phyloP scores from a whole-genome alignment of 208 protist genomes.

The Leishmania lainsoni region DNA sequence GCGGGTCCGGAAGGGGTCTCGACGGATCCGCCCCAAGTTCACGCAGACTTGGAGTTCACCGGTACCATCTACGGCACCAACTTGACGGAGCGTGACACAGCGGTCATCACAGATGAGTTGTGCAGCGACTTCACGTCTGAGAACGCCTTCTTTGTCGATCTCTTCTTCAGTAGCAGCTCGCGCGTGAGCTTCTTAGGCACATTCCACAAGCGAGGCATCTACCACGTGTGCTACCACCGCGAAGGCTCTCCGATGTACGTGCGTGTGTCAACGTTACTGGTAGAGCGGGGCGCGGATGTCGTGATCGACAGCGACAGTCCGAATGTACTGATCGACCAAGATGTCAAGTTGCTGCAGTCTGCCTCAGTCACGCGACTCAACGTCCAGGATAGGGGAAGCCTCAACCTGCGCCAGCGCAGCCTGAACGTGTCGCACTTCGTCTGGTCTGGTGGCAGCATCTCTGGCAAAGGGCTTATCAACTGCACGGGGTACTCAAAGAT shows the following conservation, averaged over 20 bases:
- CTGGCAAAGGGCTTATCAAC: slow-evolving; percentile 70
- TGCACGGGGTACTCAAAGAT: slow-evolving; percentile 60
- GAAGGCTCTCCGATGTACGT: slow-evolving; percentile 65
- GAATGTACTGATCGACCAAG: slow-evolving; percentile 66
- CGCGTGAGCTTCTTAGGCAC: slow-evolving; percentile 70
- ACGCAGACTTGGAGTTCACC: slow-evolving; percentile 70
- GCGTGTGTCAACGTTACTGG: slow-evolving; percentile 64
- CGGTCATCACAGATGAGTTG: slow-evolving; percentile 69
- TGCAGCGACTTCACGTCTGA: slow-evolving; percentile 73
- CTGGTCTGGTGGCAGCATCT: slow-evolving; percentile 79
- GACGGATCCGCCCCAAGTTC: slow-evolving; percentile 72
- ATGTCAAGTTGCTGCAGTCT: slow-evolving; percentile 49
- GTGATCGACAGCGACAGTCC: slow-evolving; percentile 54
- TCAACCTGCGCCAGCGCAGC: slow-evolving; percentile 58
- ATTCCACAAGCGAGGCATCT: slow-evolving; percentile 69
- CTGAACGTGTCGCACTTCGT: slow-evolving; percentile 81
- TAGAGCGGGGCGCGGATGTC: slow-evolving; percentile 59
- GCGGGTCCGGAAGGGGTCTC: slow-evolving; percentile 72
- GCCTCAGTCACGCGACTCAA: slow-evolving; percentile 61
- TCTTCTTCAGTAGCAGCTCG: slow-evolving; percentile 69
- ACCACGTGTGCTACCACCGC: slow-evolving; percentile 79
- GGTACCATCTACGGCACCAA: slow-evolving; percentile 82
- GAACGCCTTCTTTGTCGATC: slow-evolving; percentile 63
- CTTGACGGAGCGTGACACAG: slow-evolving; percentile 70
- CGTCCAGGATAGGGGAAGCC: slow-evolving; percentile 62